Conservation (phyloP, 345 rosid genomes). For the Syzygium jambos region DNA sequence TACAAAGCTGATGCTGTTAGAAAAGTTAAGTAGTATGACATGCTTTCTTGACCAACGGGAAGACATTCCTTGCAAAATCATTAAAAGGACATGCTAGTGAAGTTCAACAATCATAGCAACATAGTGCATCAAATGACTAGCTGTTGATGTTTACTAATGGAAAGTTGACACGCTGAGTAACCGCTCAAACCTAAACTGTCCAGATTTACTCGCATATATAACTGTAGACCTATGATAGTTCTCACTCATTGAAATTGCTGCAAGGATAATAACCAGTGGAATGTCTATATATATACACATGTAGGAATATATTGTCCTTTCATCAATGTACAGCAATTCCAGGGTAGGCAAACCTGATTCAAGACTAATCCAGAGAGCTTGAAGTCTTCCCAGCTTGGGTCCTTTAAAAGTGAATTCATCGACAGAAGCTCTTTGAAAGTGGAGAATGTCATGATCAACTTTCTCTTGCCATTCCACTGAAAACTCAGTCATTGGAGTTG, state of each 20-base stretch:
- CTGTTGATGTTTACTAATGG: background rate
- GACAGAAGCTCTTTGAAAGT: slow-evolving; percentile 66
- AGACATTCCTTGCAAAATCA: background rate
- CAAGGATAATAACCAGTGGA: background rate
- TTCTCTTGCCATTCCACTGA: slow-evolving; percentile 15
- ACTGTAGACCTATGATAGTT: background rate
- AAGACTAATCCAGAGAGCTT: slow-evolving; percentile 73
- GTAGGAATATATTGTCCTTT: background rate
- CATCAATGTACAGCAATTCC: background rate
- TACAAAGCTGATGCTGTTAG: background rate
- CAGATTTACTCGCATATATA: background rate
- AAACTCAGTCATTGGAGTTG: slow-evolving; percentile 16
- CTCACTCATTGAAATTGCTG: background rate
- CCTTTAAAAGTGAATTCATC: slow-evolving; percentile 71
- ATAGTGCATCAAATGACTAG: background rate
- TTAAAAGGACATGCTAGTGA: background rate
- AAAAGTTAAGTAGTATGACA: background rate
- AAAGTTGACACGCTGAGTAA: background rate
- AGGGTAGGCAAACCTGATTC: slow-evolving; percentile 57
- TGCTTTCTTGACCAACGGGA: background rate
- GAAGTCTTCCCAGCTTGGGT: slow-evolving; percentile 35
- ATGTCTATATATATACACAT: background rate
- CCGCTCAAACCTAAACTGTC: background rate
- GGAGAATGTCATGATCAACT: slow-evolving; percentile 21
- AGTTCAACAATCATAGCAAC: background rate